Percentiles rank a stretch among this genome's conserved stretches.
Conservation (phyloP, 352 stramenopile genomes). For the Pythium periplocum region DNA sequence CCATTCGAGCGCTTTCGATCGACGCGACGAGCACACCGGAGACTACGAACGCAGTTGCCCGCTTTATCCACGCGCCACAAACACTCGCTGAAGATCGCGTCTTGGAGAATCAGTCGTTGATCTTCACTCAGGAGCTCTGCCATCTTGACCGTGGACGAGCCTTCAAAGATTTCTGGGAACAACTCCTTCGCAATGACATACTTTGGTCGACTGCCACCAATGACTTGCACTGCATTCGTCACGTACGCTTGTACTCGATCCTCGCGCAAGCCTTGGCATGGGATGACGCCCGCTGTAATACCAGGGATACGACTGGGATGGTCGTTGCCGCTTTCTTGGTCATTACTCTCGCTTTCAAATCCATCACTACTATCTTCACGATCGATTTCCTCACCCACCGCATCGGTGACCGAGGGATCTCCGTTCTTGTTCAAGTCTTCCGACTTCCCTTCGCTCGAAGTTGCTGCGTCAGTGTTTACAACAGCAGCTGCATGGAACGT, state of each 20-base stretch:
- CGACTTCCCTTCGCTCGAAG: no score
- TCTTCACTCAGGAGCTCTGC: conserved; percentile 41
- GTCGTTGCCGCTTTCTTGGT: conserved; percentile 1
- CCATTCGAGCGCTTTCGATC: conserved; percentile 25
- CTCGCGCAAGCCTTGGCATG: conserved; percentile 57
- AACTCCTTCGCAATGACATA: conserved; percentile 80
- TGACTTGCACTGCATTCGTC: conserved; percentile 52
- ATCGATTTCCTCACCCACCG: background rate
- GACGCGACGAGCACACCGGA: conserved; percentile 53
- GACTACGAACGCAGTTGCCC: conserved; percentile 66
- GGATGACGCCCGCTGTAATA: conserved; percentile 32
- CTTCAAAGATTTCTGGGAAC: conserved; percentile 53
- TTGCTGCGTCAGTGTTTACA: no score
- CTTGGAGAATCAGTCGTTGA: conserved; percentile 53
- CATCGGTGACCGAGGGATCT: no score
- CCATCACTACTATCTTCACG: conserved; percentile 2
- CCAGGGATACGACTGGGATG: background rate
- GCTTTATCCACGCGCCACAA: conserved; percentile 77
- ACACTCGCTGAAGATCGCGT: conserved; percentile 75
- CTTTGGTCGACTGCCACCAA: conserved; percentile 67
- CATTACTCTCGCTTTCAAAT: conserved; percentile 3
- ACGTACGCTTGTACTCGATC: conserved; percentile 65
- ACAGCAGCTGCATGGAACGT: background rate
- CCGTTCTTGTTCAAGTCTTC: no score
- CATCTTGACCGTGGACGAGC: conserved; percentile 60